These are phyloP conservation scores for Venturia effusa DNA, from an alignment of 2,329 filamentous ascomycete genomes.

Conservation along the genomic window DNA sequence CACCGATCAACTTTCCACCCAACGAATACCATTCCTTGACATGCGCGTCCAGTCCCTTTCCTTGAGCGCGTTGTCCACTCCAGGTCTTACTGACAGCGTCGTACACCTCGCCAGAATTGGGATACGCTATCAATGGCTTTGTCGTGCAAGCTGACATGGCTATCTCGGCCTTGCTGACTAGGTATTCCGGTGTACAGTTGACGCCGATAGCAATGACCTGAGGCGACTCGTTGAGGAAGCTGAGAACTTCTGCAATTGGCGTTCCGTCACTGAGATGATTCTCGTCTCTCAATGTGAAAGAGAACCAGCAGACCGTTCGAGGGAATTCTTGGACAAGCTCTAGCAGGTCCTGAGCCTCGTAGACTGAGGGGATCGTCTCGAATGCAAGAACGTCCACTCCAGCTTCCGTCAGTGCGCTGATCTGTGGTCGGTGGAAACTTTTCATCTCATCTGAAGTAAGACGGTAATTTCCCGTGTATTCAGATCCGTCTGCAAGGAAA, in stretches of 20 bases:
- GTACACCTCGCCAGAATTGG: conserved; percentile 38
- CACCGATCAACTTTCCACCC: conserved; percentile 34
- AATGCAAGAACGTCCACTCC: conserved; percentile 34
- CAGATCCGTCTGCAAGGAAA: conserved; percentile 34
- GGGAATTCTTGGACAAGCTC: conserved; percentile 31
- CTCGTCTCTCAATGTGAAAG: conserved; percentile 29
- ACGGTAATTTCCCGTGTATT: conserved; percentile 34
- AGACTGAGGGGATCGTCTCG: conserved; percentile 34
- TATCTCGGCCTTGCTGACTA: conserved; percentile 24
- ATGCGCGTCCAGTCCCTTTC: conserved; percentile 18
- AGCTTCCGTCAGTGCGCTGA: conserved; percentile 29
- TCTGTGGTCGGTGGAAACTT: conserved; percentile 32
- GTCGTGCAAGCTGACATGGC: conserved; percentile 21
- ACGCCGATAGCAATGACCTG: conserved; percentile 33
- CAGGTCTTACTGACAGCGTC: conserved; percentile 30
- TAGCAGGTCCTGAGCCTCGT: conserved; percentile 29
- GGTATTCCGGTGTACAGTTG: conserved; percentile 31
- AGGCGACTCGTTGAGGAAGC: conserved; percentile 18
- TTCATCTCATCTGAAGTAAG: conserved; percentile 23
- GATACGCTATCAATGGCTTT: conserved; percentile 30
- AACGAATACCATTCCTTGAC: conserved; percentile 23
- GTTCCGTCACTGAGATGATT: conserved; percentile 33
- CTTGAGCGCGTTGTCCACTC: conserved; percentile 21
- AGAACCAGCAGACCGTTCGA: conserved; percentile 28
- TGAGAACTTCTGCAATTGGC: conserved; percentile 22